Base-by-base conservation (phyloP, 352 stramenopile genomes). In the Globisporangium irregulare region DNA sequence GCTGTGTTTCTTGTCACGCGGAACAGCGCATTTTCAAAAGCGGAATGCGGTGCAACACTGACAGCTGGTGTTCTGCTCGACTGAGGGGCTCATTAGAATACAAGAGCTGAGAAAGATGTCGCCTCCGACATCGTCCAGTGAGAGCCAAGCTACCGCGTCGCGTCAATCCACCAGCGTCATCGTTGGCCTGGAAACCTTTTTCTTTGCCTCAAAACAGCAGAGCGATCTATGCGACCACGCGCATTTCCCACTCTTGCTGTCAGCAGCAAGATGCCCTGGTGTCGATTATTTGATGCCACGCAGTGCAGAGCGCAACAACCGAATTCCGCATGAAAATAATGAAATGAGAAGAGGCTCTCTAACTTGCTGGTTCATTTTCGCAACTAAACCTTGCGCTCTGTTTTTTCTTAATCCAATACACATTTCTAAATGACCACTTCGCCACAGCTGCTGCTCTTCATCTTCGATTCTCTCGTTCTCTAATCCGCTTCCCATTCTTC, bases 331-430 rank as follows among this genome's bases (percentile, higher is more conserved):
- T 51, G 43, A 22, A 18, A 24, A 24, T 24, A 24, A 24, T 24
- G 22, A 24, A 24, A 24, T 24, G 22, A 51, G 43, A 50, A 50
- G 43, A 22, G 20, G 4, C 18, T 51, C 43, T 51, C 29, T 43
- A 1, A 6, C 20, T 18, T 48, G 56, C 56, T 48, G n/a, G 41
- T 27, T 61, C 56, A 32, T 55, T 64, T 41, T 24, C 43, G 18
- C 29, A 2, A 57, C 43, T 56, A 41, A 24, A 64, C 53, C 9
- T 34, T 38, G 41, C 41, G 46, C 20, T 56, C 54, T 64, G n/a
- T 56, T 64, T 38, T 43, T 57, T 50, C n/a, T 51, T 56, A 7
- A 58, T 66, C 60, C 41, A 66, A 59, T 46, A 66, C 60, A 59
- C 46, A 66, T 34, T 66, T 56, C 51, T 59, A 64, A 58, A 56